Conservation (phyloP, 345 rosid genomes). For the Eucalyptus regnans region DNA sequence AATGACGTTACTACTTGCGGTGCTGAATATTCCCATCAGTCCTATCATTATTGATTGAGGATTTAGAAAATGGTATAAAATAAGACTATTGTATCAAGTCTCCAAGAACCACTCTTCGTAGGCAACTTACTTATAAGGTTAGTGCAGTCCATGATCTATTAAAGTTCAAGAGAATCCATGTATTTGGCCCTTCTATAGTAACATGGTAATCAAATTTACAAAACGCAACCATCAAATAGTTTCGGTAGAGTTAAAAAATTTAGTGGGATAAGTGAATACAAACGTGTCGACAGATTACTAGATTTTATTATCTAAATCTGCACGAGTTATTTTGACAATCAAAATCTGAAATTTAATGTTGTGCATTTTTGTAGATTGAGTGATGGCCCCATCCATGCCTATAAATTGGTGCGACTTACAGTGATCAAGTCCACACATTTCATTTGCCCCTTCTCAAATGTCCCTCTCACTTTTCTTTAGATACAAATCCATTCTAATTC, state of each 20-base stretch:
- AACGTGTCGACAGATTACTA: background rate
- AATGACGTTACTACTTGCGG: background rate
- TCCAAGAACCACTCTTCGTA: background rate
- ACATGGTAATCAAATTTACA: background rate
- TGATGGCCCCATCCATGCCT: no score
- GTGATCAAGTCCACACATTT: background rate
- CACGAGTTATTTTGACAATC: background rate
- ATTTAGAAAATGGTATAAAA: background rate
- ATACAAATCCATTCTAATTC: background rate
- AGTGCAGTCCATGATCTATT: background rate
- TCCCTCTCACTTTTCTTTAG: background rate
- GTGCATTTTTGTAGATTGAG: background rate
- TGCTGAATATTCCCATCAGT: background rate
- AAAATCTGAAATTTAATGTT: background rate
- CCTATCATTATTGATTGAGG: background rate
- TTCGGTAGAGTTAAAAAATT: background rate
- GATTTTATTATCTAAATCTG: background rate
- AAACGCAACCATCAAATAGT: fast-evolving
- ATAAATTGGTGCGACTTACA: background rate
- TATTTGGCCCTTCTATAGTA: background rate
- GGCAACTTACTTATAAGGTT: background rate
- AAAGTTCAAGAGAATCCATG: background rate
- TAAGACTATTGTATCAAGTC: background rate
- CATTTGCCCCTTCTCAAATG: background rate
- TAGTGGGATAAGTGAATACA: background rate